Base-by-base conservation (phyloP, 805 yeast genomes). In the Torulaspora maleeae region DNA sequence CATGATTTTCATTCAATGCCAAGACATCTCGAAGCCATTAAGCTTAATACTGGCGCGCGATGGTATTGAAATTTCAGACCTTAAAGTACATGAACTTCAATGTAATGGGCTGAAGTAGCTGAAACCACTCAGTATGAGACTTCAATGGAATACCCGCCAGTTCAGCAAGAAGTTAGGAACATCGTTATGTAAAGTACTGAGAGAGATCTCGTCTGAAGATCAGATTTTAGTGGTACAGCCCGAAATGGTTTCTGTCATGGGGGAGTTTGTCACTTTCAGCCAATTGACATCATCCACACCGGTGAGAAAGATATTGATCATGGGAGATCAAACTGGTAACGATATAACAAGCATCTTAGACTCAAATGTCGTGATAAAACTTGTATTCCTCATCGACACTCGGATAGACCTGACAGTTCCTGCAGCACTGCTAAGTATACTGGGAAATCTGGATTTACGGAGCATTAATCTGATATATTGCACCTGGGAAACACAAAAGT, bases 351-450 rank as follows among this genome's bases (percentile, higher is more conserved):
- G 50, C 22, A 40, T 61, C 5, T 8, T 47, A 13, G 28, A 41
- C 2, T 38, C 48, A 6, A 28, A 38, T 11, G 44, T 50, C 3
- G 38, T 43, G 12, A 45, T 52, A 44, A 51, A 51, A 11, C 17
- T 58, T 9, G 54, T 63, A 3, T 61, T 61, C 38, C 40, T 62
- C 7, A 51, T 61, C 3, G 66, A 63, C 48, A 52, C 54, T 8
- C 47, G 63, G 43, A 30, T 51, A n/a, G 62, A 59, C 24, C 29
- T 62, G 7, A 46, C 29, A 2, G 12, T 61, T 10, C 57, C 60
- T 2, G 11, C 42, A 10, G 36, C 34, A 7, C 19, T 61, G 11
- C 20, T 35, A 8, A 34, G 40, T 16, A 28, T 48, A 3, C 44
- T 46, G 27, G 19, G 43, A 4, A 33, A 30, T 4, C 34, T 53